Base-by-base conservation (phyloP, 2,329 filamentous ascomycete genomes). In the Hypoxylon sp. region DNA sequence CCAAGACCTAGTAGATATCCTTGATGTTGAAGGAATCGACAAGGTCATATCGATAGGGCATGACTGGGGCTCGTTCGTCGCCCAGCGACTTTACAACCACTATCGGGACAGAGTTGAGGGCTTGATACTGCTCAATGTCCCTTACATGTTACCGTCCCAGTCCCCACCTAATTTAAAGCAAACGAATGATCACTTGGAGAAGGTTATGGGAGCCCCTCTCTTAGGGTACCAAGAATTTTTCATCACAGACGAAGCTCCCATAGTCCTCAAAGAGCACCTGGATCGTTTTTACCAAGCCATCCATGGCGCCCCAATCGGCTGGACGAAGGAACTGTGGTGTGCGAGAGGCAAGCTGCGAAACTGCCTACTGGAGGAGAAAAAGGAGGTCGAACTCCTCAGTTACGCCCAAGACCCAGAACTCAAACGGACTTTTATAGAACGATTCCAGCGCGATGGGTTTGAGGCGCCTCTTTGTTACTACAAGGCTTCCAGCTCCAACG, bases 21-120 rank as follows among this genome's bases (percentile, higher is more conserved):
- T 85, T 10, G 74, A 81, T 62, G 67, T 73, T 4, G 81, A 84
- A 69, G 62, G 74, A 1, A 65, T 81, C 19, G 45, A 71, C 49
- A 74, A 74, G 36, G 76, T 79, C 30, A 77, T 85, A 59, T 77
- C 81, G 2, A 75, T 85, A 32, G 84, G 83, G 46, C 84, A 86
- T 66, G 84, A 86, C 72, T 86, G 83, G 83, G 84, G 84, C 41
- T 79, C 79, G 14, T 65, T 60, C 6, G 65, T 81, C 10, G 79
- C 80, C 0, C 78, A 80, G 58, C 78, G 82, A 13, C 64, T 84
- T 13, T 83, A 81, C 69, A 77, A 82, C 51, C 80, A 79, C 67
- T 72, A 81, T 57, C 81, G 79, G 0, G 73, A 80, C 1, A 78
- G 81, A 11, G 79, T 83, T 5, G 51, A 72, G 3, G 83, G 80